Conservation (phyloP, 2,329 filamentous ascomycete species). For the Monosporascus sp. region DNA sequence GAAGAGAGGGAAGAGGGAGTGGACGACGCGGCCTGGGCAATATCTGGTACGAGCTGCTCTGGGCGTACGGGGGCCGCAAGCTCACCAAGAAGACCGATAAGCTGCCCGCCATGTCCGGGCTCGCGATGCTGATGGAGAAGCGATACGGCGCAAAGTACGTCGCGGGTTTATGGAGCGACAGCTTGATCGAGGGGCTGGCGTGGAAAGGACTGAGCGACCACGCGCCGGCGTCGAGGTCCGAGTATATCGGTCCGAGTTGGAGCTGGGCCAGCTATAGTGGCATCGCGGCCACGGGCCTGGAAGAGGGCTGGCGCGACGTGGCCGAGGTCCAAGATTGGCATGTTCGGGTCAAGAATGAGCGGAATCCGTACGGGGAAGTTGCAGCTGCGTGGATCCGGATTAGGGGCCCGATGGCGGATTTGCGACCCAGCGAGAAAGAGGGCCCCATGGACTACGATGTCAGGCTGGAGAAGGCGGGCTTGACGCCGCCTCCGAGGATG, state of each 20-base stretch:
- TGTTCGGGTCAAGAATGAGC: slow-evolving; percentile 3
- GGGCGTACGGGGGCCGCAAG: slow-evolving; percentile 5
- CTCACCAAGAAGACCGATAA: slow-evolving; percentile 9
- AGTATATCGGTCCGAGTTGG: slow-evolving; percentile 14
- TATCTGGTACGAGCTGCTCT: background rate
- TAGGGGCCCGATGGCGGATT: slow-evolving; percentile 4
- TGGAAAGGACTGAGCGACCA: slow-evolving; percentile 6
- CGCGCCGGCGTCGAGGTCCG: background rate
- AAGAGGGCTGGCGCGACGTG: background rate
- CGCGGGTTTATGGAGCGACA: slow-evolving; percentile 11
- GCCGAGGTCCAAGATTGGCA: slow-evolving; percentile 7
- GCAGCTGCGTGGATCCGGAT: slow-evolving; percentile 10
- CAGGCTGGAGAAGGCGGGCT: background rate
- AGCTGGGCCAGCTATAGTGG: slow-evolving; percentile 14
- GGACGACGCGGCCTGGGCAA: too few relatives aligned
- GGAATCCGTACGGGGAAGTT: slow-evolving; percentile 11
- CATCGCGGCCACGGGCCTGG: background rate
- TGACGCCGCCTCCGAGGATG: background rate
- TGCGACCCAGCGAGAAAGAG: background rate
- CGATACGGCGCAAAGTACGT: slow-evolving; percentile 7
- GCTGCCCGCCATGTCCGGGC: slow-evolving; percentile 11
- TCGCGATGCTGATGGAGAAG: slow-evolving; percentile 7
- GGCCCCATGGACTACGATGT: background rate
- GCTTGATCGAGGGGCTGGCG: slow-evolving; percentile 6
- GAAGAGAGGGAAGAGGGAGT: too few relatives aligned